Evolutionary conservation across 352 stramenopile genomes (phyloP).

Genomic region (Globisporangium lucens): DNA sequence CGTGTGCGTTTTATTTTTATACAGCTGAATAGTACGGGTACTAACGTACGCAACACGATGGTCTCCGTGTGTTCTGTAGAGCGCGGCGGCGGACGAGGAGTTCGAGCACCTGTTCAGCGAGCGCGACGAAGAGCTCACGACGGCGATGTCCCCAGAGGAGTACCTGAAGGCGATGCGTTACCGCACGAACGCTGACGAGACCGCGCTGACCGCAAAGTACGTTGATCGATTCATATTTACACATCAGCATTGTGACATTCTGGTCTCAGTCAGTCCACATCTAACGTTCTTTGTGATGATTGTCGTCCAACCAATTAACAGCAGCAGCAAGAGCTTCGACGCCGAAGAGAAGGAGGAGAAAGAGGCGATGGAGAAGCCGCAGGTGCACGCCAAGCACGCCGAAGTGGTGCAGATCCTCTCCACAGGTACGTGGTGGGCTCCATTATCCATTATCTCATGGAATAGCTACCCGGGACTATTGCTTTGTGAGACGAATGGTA

Average conservation of each 20-base stretch:
- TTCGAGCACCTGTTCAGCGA: conserved; percentile 86
- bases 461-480: background rate
- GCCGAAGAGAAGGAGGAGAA: conserved; percentile 48
- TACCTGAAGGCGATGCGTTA: conserved; percentile 81
- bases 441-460: background rate
- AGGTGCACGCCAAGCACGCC: conserved; percentile 31
- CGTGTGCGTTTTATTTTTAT: no score
- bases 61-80: background rate
- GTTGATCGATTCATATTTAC: conserved; percentile 17
- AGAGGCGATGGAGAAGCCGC: conserved; percentile 12
- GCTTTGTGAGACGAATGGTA: background rate
- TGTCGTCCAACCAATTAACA: conserved; percentile 20
- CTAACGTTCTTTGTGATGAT: conserved; percentile 1
- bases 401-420: conserved; percentile 26
- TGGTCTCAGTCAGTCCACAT: background rate
- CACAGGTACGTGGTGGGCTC: conserved; percentile 9
- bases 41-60: background rate
- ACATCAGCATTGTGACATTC: background rate
- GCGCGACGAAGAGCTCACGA: conserved; percentile 69
- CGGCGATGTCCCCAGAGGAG: conserved; percentile 57
- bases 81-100: conserved; percentile 47
- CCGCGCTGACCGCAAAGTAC: conserved; percentile 19
- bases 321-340: conserved; percentile 18
- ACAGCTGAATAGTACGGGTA: background rate
- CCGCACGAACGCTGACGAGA: conserved; percentile 35